phyloP scores from a whole-genome alignment of 108 stramenopile species.

The Epithemia pelagica region DNA sequence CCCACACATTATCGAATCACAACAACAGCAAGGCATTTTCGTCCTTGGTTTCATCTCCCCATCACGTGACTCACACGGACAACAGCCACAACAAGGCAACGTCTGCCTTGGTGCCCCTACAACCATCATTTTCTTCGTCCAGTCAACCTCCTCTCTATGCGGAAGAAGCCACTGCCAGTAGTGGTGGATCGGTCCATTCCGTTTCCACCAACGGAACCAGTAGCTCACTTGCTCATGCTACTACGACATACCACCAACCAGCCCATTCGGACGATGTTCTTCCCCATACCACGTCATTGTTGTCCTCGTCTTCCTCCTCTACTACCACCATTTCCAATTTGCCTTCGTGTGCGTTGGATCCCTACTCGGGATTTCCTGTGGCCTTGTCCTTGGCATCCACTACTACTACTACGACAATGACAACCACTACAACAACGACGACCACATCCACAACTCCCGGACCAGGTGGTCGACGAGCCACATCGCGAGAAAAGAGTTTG shows the following conservation, averaged over 20 bases:
- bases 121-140: too few species aligned
- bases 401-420: neutral
- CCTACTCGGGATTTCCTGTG: neutral
- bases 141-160: neutral
- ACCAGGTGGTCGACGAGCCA: neutral
- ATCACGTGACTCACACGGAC: too few species aligned
- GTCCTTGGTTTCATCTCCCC: too few species aligned
- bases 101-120: too few species aligned
- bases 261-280: too few species aligned
- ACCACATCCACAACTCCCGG: neutral
- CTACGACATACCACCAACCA: neutral
- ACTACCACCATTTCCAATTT: neutral
- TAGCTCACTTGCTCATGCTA: too few species aligned
- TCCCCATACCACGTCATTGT: too few species aligned
- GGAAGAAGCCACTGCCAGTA: neutral
- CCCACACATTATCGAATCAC: too few species aligned
- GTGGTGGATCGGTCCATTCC: neutral
- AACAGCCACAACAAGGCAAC: too few species aligned
- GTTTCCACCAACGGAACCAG: neutral
- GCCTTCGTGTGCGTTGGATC: neutral
- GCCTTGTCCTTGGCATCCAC: neutral
- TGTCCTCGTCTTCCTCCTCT: too few species aligned
- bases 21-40: too few species aligned
- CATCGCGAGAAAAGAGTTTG: constrained; percentile 16
- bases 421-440: neutral